Conservation (phyloP, 1,284 basidiomycete species). For the Microbotryum saponariae region DNA sequence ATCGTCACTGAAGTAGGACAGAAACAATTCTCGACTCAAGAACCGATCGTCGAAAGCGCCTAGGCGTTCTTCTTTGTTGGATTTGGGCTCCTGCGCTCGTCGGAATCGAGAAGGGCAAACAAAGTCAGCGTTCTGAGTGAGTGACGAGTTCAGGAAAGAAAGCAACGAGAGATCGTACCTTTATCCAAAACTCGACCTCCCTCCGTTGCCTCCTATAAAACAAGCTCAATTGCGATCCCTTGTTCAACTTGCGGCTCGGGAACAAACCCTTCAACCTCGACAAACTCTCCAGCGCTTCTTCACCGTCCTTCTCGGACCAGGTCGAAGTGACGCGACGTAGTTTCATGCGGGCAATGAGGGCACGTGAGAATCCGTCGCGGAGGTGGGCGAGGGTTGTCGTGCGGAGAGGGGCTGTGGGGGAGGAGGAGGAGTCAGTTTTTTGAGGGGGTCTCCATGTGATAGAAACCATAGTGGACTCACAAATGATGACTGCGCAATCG, state of each 20-base stretch:
- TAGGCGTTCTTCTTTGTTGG: conserved; percentile 3
- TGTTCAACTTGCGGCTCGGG: conserved; percentile 11
- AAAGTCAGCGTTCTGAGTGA: too few relatives aligned
- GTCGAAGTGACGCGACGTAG: conserved; percentile 39
- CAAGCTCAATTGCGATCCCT: conserved; percentile 18
- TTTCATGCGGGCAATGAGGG: conserved; percentile 59
- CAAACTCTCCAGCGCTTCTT: background rate
- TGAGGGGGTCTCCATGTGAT: too few relatives aligned
- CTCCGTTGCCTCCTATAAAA: conserved; percentile 12
- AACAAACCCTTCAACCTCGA: conserved; percentile 22
- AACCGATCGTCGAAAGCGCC: conserved; percentile 15
- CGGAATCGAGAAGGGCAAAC: too few relatives aligned
- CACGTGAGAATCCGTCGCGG: conserved; percentile 74
- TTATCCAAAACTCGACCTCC: conserved; percentile 11
- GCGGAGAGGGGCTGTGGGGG: conserved; percentile 59
- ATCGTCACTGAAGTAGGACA: conserved; percentile 25
- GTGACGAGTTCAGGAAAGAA: too few relatives aligned
- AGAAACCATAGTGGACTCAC: background rate
- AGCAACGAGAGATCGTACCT: background rate
- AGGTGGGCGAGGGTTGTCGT: conserved; percentile 72
- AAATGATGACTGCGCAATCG: conserved; percentile 25
- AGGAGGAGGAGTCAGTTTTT: too few relatives aligned
- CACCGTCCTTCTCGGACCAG: background rate
- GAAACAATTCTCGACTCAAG: conserved; percentile 19
- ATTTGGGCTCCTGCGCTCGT: conserved; percentile 8